phyloP scores from a whole-genome alignment of 2,329 filamentous ascomycete genomes.

The Colletotrichum brevisporum region DNA sequence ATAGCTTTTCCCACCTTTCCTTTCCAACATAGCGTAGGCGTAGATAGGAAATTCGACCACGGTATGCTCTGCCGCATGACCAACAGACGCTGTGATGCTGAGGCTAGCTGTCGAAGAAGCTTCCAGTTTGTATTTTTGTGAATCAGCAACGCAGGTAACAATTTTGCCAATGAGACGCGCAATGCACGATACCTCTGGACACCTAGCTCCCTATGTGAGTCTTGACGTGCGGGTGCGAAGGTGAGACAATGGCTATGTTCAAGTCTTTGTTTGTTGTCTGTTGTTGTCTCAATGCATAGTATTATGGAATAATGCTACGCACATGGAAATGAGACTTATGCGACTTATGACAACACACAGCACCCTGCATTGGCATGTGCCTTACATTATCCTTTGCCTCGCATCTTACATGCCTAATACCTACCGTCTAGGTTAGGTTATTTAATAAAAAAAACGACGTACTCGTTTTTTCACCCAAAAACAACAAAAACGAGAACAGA shows the following conservation, averaged over 20 bases:
- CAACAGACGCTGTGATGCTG: too few species aligned
- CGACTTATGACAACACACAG: background rate
- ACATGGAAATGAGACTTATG: background rate
- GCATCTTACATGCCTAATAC: too few species aligned
- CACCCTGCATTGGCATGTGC: too few species aligned
- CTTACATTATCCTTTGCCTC: too few species aligned
- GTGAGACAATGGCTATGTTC: constrained; percentile 26
- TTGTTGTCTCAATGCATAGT: constrained; percentile 4
- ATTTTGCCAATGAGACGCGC: background rate
- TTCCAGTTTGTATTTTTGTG: too few species aligned
- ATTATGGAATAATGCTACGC: background rate
- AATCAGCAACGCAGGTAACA: too few species aligned
- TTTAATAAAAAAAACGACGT: too few species aligned
- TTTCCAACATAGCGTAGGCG: constrained; percentile 39
- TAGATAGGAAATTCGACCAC: constrained; percentile 24
- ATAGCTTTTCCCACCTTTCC: background rate
- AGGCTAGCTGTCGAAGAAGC: too few species aligned
- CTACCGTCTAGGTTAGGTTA: too few species aligned
- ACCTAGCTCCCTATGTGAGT: background rate
- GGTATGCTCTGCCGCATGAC: background rate
- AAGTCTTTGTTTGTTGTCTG: constrained; percentile 23
- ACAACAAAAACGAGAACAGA: too few species aligned
- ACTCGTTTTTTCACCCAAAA: too few species aligned
- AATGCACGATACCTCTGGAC: too few species aligned
- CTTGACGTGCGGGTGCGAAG: background rate